Percentiles rank a stretch among this genome's conserved stretches.
Evolutionary conservation across 148 eudicot genomes (phyloP).

Genomic region (Dysphania ambrosioides): DNA sequence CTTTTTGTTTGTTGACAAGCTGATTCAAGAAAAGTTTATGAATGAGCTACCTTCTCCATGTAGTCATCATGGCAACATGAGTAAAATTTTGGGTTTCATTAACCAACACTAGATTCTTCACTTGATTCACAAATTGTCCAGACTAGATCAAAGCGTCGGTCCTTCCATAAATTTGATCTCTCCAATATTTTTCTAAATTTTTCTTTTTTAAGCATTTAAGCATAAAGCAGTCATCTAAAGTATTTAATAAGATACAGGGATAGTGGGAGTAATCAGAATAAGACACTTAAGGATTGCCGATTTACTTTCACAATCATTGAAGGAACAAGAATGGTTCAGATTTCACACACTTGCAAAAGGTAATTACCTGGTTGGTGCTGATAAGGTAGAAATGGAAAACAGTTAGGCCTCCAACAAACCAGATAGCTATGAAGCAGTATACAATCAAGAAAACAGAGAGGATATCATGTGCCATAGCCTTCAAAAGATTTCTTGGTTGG

Average conservation of each 20-base stretch:
- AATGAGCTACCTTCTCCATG: background rate
- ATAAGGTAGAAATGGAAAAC: constrained; percentile 78
- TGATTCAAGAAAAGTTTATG: background rate
- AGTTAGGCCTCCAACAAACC: constrained; percentile 92
- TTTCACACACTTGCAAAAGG: constrained; percentile 4
- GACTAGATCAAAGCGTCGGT: background rate
- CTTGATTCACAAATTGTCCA: background rate
- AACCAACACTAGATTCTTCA: background rate
- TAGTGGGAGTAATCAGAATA: background rate
- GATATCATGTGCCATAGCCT: constrained; percentile 55
- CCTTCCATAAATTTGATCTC: background rate
- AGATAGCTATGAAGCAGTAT: constrained; percentile 78
- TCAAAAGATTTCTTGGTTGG: constrained; percentile 37
- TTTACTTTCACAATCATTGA: background rate
- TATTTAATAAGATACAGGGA: background rate
- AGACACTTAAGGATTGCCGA: background rate
- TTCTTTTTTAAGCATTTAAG: background rate
- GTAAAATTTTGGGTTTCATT: background rate
- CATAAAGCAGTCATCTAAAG: background rate
- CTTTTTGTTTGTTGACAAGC: background rate
- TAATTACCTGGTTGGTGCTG: constrained; percentile 75
- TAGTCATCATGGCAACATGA: background rate
- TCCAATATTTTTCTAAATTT: background rate
- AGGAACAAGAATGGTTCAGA: background rate
- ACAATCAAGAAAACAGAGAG: constrained; percentile 59